Evolutionary conservation across 768 basidiomycete species (phyloP), one percentile per base, ranked within the genome.

Genomic region (Tulasnella sp.): DNA sequence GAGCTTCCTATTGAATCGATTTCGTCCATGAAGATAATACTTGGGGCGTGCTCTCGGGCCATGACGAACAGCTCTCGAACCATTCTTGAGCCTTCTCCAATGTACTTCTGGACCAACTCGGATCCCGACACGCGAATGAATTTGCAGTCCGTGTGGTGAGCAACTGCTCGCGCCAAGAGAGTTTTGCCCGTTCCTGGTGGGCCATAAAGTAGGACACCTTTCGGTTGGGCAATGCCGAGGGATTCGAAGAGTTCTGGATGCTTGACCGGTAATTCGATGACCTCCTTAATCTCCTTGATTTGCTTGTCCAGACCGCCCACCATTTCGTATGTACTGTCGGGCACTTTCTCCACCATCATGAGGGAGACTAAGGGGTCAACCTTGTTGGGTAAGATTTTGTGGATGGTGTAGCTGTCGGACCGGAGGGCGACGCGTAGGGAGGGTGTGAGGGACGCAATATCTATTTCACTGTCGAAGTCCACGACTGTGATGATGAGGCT

Each of bases 281-380:
- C 97, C 86, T 99, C 97, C 86, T 98, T 98, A 86, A 99, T 97
- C 84, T 99, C 97, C 87, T 98, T 98, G 83, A 97, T 97, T 82
- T 97, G 93, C 87, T 98, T 95, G 88, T 99, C 98, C 80, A 99
- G 90, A 82, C 97, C 97, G 31, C 98, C 98, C 80, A 99, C 97
- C 97, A 99, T 98, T 86, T 99, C 98, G 86, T 99, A 99, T 40
- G 98, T 99, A 86, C 94, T 96, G 85, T 99, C 97, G 0, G 97
- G 97, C 0, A 99, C 97, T 85, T 99, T 99, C 87, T 99, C 97
- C 16, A 99, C 97, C 97, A 99, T 98, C 98, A 99, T 99, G 81
- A 99, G 91, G 27, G 96, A 98, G 40, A 99, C 97, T 56, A 99
- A 92, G 5, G 98, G 97, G 85, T 98, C 98, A 83, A 98, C 94